Conservation (phyloP, 495 filamentous ascomycete species). For the Podospora comata region DNA sequence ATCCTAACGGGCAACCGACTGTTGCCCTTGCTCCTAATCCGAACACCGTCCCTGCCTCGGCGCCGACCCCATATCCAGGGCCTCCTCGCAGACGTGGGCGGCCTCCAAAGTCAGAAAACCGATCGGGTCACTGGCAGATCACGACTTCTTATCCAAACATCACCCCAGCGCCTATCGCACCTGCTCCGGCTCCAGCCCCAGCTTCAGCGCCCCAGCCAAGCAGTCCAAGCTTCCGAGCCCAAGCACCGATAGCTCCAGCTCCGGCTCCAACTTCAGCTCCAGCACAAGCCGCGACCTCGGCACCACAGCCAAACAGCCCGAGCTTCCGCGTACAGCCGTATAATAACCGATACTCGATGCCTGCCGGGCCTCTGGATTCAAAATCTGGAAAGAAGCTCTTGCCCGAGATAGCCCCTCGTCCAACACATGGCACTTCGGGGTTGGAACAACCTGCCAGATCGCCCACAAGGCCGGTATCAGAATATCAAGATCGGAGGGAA, state of each 20-base stretch:
- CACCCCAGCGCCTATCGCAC: constrained; percentile 35
- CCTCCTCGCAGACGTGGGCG: constrained; percentile 32
- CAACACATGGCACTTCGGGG: constrained; percentile 6
- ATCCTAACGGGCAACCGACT: constrained; percentile 39
- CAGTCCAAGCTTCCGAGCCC: constrained; percentile 19
- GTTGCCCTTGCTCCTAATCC: constrained; percentile 25
- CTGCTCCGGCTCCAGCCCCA: constrained; percentile 14
- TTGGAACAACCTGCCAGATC: not conserved
- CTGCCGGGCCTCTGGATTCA: not conserved
- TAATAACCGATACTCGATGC: constrained; percentile 1
- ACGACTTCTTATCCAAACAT: constrained; percentile 36
- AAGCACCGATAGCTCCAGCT: constrained; percentile 18
- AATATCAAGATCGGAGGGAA: constrained; percentile 20
- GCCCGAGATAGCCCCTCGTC: constrained; percentile 22
- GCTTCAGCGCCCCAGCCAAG: constrained; percentile 23
- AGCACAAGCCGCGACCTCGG: not conserved
- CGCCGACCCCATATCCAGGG: constrained; percentile 22
- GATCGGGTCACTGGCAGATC: constrained; percentile 28
- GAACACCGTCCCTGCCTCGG: constrained; percentile 16
- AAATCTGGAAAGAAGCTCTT: constrained; percentile 13
- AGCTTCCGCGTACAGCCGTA: not conserved
- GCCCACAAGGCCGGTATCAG: constrained; percentile 8
- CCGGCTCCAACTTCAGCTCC: constrained; percentile 9
- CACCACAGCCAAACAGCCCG: constrained; percentile 28
- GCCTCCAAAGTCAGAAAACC: constrained; percentile 28